Percentiles rank a stretch among this genome's conserved stretches.
Evolutionary conservation across 805 yeast species (phyloP).

Genomic region (Cyberlindnera subsufficiens): DNA sequence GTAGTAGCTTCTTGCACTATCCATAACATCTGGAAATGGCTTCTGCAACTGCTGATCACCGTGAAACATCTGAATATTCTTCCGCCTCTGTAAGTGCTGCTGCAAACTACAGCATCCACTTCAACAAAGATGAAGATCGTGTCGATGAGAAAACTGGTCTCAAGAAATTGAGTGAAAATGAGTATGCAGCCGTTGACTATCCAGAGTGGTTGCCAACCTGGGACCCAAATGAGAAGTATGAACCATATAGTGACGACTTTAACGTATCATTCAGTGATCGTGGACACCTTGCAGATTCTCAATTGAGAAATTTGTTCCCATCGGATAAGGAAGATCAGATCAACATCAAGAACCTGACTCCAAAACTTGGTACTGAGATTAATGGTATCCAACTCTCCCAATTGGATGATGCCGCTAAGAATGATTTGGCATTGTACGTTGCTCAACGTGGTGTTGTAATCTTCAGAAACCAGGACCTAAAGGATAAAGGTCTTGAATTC

Average conservation of each 20-base stretch:
- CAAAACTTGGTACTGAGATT: constrained; percentile 65
- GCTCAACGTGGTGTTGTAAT: constrained; percentile 67
- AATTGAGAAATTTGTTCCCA: constrained; percentile 46
- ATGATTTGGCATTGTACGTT: constrained; percentile 62
- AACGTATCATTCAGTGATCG: constrained; percentile 45
- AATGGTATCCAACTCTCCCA: constrained; percentile 52
- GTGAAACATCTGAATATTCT: too few relatives aligned
- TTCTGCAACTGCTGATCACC: too few relatives aligned
- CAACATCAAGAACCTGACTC: constrained; percentile 41
- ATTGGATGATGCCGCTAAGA: constrained; percentile 48
- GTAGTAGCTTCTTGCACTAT: too few relatives aligned
- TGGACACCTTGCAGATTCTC: constrained; percentile 54
- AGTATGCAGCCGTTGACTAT: constrained; percentile 29
- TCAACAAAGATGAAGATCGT: too few relatives aligned
- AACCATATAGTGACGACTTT: constrained; percentile 43
- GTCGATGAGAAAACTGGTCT: too few relatives aligned
- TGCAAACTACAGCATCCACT: too few relatives aligned
- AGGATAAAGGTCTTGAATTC: constrained; percentile 42
- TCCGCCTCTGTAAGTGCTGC: too few relatives aligned
- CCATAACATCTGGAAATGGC: too few relatives aligned
- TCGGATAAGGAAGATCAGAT: constrained; percentile 7
- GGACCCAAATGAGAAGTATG: constrained; percentile 51
- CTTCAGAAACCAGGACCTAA: constrained; percentile 62
- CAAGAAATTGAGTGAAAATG: constrained; percentile 21
- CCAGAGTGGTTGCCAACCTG: constrained; percentile 65